These are phyloP conservation scores for Quercus alba DNA, from an alignment of 306 rosid genomes.

Conservation along the genomic window DNA sequence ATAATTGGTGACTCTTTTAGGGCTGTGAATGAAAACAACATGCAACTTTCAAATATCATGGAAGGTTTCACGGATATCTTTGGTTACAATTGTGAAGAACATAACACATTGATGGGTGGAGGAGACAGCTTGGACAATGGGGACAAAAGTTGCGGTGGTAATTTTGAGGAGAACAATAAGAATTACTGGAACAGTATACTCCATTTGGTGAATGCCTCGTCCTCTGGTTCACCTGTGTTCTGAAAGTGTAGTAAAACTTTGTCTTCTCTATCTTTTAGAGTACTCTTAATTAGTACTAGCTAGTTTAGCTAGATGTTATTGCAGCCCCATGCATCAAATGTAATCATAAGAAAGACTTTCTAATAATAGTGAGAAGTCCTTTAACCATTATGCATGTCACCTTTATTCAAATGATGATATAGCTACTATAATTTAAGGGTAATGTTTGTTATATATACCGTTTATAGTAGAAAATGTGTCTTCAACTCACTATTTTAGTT, in stretches of 20 bases:
- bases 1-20: conserved; percentile 26
- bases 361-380: too few species aligned
- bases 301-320: too few species aligned
- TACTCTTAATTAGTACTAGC: too few species aligned
- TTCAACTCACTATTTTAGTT: too few species aligned
- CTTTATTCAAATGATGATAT: too few species aligned
- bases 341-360: too few species aligned
- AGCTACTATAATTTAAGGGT: too few species aligned
- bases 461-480: too few species aligned
- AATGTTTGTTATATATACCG: too few species aligned
- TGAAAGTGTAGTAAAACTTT: neutral
- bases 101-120: neutral
- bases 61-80: conserved; percentile 5
- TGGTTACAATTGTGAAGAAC: neutral
- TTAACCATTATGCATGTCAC: too few species aligned
- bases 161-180: conserved; percentile 29
- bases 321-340: too few species aligned
- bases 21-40: neutral
- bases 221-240: conserved; percentile 43
- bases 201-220: conserved; percentile 41
- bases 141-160: conserved; percentile 24
- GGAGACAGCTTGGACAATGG: conserved; percentile 9
- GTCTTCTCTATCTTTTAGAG: neutral
- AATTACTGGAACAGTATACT: conserved; percentile 42
- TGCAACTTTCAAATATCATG: conserved; percentile 17